Evolutionary conservation across 78 protist genomes (phyloP).

Genomic region (Dictyostelium intermedium): DNA sequence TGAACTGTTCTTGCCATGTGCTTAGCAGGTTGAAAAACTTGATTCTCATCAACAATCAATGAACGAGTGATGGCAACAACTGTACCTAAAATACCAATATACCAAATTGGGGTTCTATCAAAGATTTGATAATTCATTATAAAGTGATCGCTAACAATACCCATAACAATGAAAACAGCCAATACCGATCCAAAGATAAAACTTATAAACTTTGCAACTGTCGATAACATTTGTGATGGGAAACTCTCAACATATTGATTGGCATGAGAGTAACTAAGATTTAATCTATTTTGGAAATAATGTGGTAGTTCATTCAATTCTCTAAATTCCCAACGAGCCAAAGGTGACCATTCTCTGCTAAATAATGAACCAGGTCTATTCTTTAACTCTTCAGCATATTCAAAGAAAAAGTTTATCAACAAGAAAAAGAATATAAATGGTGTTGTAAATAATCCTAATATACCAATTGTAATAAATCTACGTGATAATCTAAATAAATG

Average conservation of each 20-base stretch:
- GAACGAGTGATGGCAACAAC: conserved; percentile 68
- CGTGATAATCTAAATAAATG: conserved; percentile 42
- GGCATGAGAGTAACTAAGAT: conserved; percentile 69
- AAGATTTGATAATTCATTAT: conserved; percentile 62
- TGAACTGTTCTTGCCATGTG: conserved; percentile 75
- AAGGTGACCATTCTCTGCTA: conserved; percentile 89
- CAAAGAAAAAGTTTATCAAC: conserved; percentile 83
- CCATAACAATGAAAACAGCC: conserved; percentile 70
- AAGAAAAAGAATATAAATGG: conserved; percentile 89
- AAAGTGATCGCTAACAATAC: conserved; percentile 77
- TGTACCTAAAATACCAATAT: conserved; percentile 75
- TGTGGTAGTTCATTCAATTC: conserved; percentile 93
- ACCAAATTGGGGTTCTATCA: conserved; percentile 78
- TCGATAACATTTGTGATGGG: conserved; percentile 47
- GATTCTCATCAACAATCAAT: conserved; percentile 68
- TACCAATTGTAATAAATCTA: conserved; percentile 69
- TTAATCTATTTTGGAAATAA: conserved; percentile 81
- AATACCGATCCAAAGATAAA: conserved; percentile 77
- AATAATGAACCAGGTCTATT: conserved; percentile 84
- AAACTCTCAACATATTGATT: conserved; percentile 77
- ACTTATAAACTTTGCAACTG: conserved; percentile 63
- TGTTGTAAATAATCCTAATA: conserved; percentile 81
- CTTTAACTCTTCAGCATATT: conserved; percentile 87
- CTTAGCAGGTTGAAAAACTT: conserved; percentile 66
- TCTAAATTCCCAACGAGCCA: conserved; percentile 87